phyloP scores from a whole-genome alignment of 176 grass and related monocot species.

The Oryza brachyantha region DNA sequence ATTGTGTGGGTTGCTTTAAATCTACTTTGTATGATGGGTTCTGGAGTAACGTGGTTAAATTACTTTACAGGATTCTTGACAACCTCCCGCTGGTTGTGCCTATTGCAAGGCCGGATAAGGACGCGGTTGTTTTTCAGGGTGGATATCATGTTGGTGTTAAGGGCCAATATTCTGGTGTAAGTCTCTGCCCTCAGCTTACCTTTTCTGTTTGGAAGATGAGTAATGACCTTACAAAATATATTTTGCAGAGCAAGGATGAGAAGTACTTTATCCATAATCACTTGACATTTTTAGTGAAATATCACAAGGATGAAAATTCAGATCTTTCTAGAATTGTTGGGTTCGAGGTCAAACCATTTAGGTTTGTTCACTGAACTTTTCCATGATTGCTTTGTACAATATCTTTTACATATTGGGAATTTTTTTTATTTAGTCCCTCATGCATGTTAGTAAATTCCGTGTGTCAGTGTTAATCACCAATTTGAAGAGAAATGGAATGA shows the following conservation, averaged over 20 bases:
- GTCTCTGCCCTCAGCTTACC: not conserved
- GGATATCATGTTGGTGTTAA: conserved; percentile 46
- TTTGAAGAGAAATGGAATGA: conserved; percentile 22
- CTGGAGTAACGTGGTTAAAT: not conserved
- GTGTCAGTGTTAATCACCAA: conserved; percentile 21
- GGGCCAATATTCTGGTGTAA: conserved; percentile 41
- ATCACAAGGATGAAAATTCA: conserved; percentile 40
- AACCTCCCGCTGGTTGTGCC: conserved; percentile 35
- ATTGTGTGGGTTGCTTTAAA: not conserved
- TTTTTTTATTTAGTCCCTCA: not conserved
- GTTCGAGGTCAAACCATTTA: conserved; percentile 37
- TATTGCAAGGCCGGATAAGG: conserved; percentile 20
- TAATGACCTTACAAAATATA: conserved; percentile 15
- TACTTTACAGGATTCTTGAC: conserved; percentile 34
- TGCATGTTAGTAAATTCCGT: not conserved
- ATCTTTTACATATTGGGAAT: not conserved
- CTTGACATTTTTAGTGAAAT: conserved; percentile 43
- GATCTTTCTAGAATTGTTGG: conserved; percentile 42
- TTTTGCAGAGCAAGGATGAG: conserved; percentile 40
- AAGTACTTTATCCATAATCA: conserved; percentile 43
- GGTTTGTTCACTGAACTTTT: conserved; percentile 5
- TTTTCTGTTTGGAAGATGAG: not conserved
- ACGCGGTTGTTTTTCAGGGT: conserved; percentile 24
- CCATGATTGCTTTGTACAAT: not conserved
- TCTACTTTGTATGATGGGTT: not conserved